Base-by-base conservation (phyloP, 2,329 filamentous ascomycete genomes). In the Fusarium sp. region DNA sequence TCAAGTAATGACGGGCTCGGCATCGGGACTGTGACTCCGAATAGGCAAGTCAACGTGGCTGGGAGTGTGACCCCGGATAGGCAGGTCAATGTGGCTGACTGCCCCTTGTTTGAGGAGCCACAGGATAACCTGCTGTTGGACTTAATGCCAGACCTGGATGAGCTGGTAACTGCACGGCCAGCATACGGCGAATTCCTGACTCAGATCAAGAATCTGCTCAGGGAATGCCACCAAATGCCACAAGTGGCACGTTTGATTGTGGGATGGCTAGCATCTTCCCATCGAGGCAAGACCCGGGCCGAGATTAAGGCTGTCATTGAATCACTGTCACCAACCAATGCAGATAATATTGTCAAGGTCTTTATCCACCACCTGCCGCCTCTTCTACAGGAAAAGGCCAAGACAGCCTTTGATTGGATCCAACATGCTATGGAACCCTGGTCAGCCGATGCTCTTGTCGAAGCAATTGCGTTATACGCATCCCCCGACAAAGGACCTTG, bases 371-470 rank as follows among this genome's bases (percentile, higher is more conserved):
- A 32, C 8, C 30, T 32, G 1, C 15, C 30, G 5, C 7, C 30
- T 38, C 30, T 3, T n/a, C 24, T 15, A 7, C 38, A 10, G 6
- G n/a, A 7, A 2, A 24, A 8, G 15, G 14, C 2, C 8, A 50
- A 42, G 11, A 20, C 44, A 8, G 44, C 54, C 2, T 40, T 57
- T 5, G 14, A 42, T 8, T 57, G 54, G 54, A 24, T 50, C 5
- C 49, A 40, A 3, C 7, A 50, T 45, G 55, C 55, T 11, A 25
- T 15, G 24, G 55, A 58, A 16, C 55, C 55, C 7, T 58, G 34
- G 45, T 58, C 55, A 6, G 9, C 12, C 1, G 55, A 43, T 5
- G 55, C 55, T 5, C 45, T 58, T 1, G 15, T 51, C 5, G 45
- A 58, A 18, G 45, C 20, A 4, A n/a, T 58, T 1, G 15, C 14